phyloP scores from a whole-genome alignment of 768 basidiomycete species.

The Leucogyrophana mollusca region DNA sequence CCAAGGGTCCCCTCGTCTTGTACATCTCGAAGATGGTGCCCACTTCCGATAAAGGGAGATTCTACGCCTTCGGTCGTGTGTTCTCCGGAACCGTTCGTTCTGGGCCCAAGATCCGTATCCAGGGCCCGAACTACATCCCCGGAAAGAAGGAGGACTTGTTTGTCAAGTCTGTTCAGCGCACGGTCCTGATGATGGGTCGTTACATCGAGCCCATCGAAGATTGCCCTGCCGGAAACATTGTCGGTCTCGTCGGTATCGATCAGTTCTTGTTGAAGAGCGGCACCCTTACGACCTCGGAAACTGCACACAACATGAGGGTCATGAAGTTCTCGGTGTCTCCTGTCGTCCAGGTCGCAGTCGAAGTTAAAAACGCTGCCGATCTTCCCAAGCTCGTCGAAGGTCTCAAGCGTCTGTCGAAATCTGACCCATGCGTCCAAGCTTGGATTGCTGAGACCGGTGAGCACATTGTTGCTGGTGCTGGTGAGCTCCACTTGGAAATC shows the following conservation, averaged over 20 bases:
- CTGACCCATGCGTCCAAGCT: constrained; percentile 93
- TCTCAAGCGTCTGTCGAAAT: constrained; percentile 96
- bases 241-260: constrained; percentile 96
- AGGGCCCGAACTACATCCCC: constrained; percentile 93
- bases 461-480: constrained; percentile 96
- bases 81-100: constrained; percentile 94
- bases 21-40: constrained; percentile 99
- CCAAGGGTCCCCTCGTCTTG: constrained; percentile 87
- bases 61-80: constrained; percentile 98
- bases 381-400: constrained; percentile 97
- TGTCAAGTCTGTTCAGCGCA: constrained; percentile 93
- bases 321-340: constrained; percentile 99
- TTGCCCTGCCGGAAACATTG: constrained; percentile 94
- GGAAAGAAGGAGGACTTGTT: constrained; percentile 96
- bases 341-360: constrained; percentile 95
- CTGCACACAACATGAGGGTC: constrained; percentile 97
- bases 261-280: constrained; percentile 98
- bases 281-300: constrained; percentile 91
- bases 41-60: constrained; percentile 95
- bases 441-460: constrained; percentile 86
- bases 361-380: constrained; percentile 97
- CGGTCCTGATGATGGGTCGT: constrained; percentile 95
- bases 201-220: constrained; percentile 95
- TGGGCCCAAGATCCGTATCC: constrained; percentile 94
- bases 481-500: constrained; percentile 96